These are phyloP conservation scores for Chlorokybus atmophyticus DNA, from an alignment of 139 green algal genomes.

Conservation along the genomic window DNA sequence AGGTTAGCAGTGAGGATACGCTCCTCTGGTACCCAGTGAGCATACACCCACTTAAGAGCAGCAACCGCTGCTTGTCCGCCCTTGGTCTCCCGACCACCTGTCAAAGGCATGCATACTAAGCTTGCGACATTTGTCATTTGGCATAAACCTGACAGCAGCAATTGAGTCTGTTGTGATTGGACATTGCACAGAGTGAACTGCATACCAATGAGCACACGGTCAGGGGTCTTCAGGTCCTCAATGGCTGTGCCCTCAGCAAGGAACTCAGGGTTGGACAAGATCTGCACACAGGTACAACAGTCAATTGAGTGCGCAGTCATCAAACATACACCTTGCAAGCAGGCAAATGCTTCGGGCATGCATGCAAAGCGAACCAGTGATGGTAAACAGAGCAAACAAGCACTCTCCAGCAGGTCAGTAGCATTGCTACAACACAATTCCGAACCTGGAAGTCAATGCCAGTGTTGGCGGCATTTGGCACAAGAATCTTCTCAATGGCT, in stretches of 20 bases:
- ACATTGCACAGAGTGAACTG: too few relatives aligned
- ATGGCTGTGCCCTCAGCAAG: slow-evolving; percentile 83
- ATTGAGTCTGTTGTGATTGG: too few relatives aligned
- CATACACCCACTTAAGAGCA: slow-evolving; percentile 48
- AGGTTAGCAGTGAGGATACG: slow-evolving; percentile 90
- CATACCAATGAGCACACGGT: slow-evolving; percentile 44
- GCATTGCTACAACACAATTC: neutral
- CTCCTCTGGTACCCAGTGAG: slow-evolving; percentile 86
- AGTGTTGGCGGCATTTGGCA: slow-evolving; percentile 24
- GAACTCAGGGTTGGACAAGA: slow-evolving; percentile 89
- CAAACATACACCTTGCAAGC: too few relatives aligned
- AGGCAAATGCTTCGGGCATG: too few relatives aligned
- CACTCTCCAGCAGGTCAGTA: neutral
- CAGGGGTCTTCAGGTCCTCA: slow-evolving; percentile 61
- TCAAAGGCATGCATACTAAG: neutral
- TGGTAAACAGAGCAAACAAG: too few relatives aligned
- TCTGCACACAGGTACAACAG: slow-evolving; percentile 49
- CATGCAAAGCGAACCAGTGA: too few relatives aligned
- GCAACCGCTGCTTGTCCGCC: slow-evolving; percentile 37
- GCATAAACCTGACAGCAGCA: neutral
- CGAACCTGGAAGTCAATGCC: slow-evolving; percentile 26
- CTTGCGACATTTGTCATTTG: neutral
- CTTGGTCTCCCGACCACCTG: slow-evolving; percentile 61
- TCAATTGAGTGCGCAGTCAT: too few relatives aligned
- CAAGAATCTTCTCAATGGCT: slow-evolving; percentile 69